phyloP scores from a whole-genome alignment of 2,329 filamentous ascomycete species.

The Graphiopsis chlorocephala region DNA sequence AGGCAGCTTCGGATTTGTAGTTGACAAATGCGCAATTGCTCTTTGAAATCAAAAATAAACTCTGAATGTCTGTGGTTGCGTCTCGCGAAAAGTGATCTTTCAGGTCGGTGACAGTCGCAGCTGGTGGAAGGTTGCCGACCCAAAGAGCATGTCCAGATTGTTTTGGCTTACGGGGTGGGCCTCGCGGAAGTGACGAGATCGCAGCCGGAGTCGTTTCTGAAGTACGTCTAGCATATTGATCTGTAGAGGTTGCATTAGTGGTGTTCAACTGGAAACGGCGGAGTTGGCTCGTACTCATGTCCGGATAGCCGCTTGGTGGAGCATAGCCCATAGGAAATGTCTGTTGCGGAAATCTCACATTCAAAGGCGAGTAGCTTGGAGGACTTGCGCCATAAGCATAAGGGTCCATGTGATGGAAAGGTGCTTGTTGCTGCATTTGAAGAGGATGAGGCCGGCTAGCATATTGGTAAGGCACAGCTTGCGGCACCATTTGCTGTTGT shows the following conservation, averaged over 20 bases:
- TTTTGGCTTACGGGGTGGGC: slow-evolving; percentile 65
- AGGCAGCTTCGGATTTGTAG: slow-evolving; percentile 77
- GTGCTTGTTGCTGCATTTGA: slow-evolving; percentile 22
- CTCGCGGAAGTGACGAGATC: slow-evolving; percentile 48
- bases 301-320: slow-evolving; percentile 20
- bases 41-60: slow-evolving; percentile 90
- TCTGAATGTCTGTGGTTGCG: slow-evolving; percentile 72
- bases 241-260: slow-evolving; percentile 13
- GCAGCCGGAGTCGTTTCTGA: slow-evolving; percentile 24
- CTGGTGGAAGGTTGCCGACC: slow-evolving; percentile 90
- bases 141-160: slow-evolving; percentile 84
- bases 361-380: slow-evolving; percentile 23
- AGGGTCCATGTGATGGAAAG: slow-evolving; percentile 25
- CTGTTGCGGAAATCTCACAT: slow-evolving; percentile 25
- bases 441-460: neutral
- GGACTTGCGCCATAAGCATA: slow-evolving; percentile 26
- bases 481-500: neutral
- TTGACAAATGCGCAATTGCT: slow-evolving; percentile 98
- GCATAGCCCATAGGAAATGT: slow-evolving; percentile 20
- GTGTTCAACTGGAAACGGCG: too few species aligned
- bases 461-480: neutral
- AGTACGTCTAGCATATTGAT: slow-evolving; percentile 22
- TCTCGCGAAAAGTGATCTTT: slow-evolving; percentile 87
- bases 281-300: slow-evolving; percentile 10
- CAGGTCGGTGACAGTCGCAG: slow-evolving; percentile 76